phyloP scores from a whole-genome alignment of 1,139 yeast species.

The Zygoascus hellenicus region DNA sequence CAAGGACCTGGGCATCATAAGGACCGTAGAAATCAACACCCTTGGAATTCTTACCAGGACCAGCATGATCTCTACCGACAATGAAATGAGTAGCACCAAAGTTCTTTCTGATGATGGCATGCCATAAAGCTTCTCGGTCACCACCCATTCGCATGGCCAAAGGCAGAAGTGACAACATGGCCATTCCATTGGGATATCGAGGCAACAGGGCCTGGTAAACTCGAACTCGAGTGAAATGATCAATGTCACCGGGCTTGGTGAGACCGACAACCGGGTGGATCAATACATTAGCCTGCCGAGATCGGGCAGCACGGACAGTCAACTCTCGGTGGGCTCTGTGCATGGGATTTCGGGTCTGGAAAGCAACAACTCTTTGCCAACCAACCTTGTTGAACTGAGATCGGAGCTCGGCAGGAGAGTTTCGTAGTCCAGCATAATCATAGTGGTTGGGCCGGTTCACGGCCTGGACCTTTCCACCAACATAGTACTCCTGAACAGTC shows the following conservation, averaged over 20 bases:
- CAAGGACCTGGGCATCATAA: slow-evolving; percentile 90
- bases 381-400: slow-evolving; percentile 71
- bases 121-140: slow-evolving; percentile 98
- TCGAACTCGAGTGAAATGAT: slow-evolving; percentile 94
- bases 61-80: slow-evolving; percentile 98
- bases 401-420: slow-evolving; percentile 87
- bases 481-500: slow-evolving; percentile 73
- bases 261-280: slow-evolving; percentile 97
- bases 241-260: slow-evolving; percentile 97
- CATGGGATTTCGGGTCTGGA: slow-evolving; percentile 98
- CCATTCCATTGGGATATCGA: slow-evolving; percentile 91
- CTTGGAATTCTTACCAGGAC: slow-evolving; percentile 89
- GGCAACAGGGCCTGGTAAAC: slow-evolving; percentile 89
- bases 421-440: slow-evolving; percentile 81
- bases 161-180: slow-evolving; percentile 80
- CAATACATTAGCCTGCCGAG: slow-evolving; percentile 68
- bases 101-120: slow-evolving; percentile 92
- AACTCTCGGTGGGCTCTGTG: slow-evolving; percentile 96
- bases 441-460: slow-evolving; percentile 80
- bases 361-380: slow-evolving; percentile 92
- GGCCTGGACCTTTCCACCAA: slow-evolving; percentile 87
- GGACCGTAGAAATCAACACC: slow-evolving; percentile 97
- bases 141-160: slow-evolving; percentile 99
- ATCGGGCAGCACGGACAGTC: slow-evolving; percentile 90
- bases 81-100: slow-evolving; percentile 96